Evolutionary conservation across 257 asterid genomes (phyloP).

Genomic region (Capsicum pubescens): DNA sequence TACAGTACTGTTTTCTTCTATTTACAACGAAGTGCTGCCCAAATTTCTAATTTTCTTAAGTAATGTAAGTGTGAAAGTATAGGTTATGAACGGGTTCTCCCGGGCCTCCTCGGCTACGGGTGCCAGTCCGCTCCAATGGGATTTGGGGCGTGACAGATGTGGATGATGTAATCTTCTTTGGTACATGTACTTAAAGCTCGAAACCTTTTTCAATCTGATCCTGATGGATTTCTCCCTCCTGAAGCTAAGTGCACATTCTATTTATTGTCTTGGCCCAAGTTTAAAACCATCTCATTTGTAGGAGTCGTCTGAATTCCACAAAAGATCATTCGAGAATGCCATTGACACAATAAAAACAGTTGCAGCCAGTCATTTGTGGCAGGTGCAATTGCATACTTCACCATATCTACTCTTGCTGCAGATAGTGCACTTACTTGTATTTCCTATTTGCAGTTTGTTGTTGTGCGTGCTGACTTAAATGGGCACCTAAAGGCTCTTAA

Average conservation of each 20-base stretch:
- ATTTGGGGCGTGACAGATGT: too few species aligned
- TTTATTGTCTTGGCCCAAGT: neutral
- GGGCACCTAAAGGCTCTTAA: conserved; percentile 98
- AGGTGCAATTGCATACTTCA: conserved; percentile 55
- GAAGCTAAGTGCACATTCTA: conserved; percentile 27
- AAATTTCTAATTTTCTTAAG: too few species aligned
- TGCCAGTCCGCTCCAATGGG: too few species aligned
- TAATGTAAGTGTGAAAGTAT: too few species aligned
- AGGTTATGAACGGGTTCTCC: too few species aligned
- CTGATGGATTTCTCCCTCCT: conserved; percentile 29
- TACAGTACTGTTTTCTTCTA: too few species aligned
- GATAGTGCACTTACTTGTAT: conserved; percentile 33
- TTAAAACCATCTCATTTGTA: conserved; percentile 35
- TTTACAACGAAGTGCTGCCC: too few species aligned
- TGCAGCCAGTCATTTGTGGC: conserved; percentile 99
- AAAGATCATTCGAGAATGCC: conserved; percentile 86
- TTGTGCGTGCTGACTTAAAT: conserved; percentile 97
- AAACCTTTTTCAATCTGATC: neutral
- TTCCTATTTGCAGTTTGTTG: conserved; percentile 78
- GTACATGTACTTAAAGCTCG: neutral
- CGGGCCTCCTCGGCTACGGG: too few species aligned
- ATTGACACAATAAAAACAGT: conserved; percentile 83
- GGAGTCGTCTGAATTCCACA: conserved; percentile 95
- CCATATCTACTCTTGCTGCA: conserved; percentile 32
- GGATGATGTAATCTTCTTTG: neutral